phyloP scores from a whole-genome alignment of 2,329 filamentous ascomycete genomes.

The Orbilia ellipsospora region DNA sequence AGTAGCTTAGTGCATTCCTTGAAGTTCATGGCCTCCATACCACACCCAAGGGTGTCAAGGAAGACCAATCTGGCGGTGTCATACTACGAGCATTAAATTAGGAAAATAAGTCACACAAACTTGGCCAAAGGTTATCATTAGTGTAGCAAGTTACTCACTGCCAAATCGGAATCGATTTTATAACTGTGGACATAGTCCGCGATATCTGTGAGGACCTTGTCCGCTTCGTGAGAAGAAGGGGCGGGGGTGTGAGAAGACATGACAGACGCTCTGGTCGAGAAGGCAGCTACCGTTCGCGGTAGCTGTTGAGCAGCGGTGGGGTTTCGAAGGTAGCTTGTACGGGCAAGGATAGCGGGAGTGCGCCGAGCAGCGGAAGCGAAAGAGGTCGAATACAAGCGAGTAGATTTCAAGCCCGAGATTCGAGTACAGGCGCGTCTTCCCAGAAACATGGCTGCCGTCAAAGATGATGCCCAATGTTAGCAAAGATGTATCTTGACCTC shows the following conservation, averaged over 20 bases:
- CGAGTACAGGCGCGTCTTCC: slow-evolving; percentile 50
- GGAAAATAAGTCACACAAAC: neutral
- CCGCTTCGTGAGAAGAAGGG: slow-evolving; percentile 56
- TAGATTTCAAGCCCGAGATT: slow-evolving; percentile 45
- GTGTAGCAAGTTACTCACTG: slow-evolving; percentile 71
- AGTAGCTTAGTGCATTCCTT: slow-evolving; percentile 95
- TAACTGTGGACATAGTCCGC: slow-evolving; percentile 94
- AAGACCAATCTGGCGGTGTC: slow-evolving; percentile 97
- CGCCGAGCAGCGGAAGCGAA: slow-evolving; percentile 40
- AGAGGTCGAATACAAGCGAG: slow-evolving; percentile 48
- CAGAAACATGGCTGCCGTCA: slow-evolving; percentile 51
- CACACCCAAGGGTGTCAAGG: slow-evolving; percentile 95
- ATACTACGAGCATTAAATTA: slow-evolving; percentile 69
- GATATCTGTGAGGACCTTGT: slow-evolving; percentile 78
- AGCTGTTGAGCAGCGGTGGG: slow-evolving; percentile 16
- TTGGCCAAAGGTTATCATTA: neutral
- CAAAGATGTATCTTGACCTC: neutral
- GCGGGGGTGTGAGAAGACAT: slow-evolving; percentile 44
- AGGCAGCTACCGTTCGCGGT: slow-evolving; percentile 19
- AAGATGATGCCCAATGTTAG: slow-evolving; percentile 31
- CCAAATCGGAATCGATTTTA: slow-evolving; percentile 88
- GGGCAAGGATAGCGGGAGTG: slow-evolving; percentile 32
- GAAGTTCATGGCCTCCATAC: slow-evolving; percentile 93
- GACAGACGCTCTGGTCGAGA: slow-evolving; percentile 40
- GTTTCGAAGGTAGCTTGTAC: slow-evolving; percentile 28